Evolutionary conservation across 2,329 filamentous ascomycete species (phyloP), one percentile per base, ranked within the genome.

Genomic region (Fusarium pininemorale): DNA sequence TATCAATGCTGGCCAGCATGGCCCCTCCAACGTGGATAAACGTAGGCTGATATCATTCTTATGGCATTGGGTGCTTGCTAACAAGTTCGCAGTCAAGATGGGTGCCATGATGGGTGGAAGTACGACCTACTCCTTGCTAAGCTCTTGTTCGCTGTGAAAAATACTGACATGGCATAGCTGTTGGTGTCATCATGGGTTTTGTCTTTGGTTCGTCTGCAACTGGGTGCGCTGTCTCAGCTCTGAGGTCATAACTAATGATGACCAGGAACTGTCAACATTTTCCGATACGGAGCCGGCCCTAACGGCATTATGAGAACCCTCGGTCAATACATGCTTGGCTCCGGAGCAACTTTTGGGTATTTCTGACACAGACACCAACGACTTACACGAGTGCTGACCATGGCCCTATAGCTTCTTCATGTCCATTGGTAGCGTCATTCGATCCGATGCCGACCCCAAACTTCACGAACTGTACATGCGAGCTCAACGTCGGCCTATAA

Each of bases 81-180:
- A 78, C 47, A 44, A 63, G 41, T 38, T 32, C 55, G 37, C 50
- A 83, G 82, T 83, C 51, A 98, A 98, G 88, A 98, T 98, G 95
- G 96, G 96, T 78, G 95, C 93, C 73, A 92, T 99, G 92, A 98
- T 98, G 95, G 96, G 96, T 78, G 94, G 95, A 82, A 97, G 96
- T 98, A 93, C 80, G 95, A 37, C 38, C 56, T 90, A 59, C 58
- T 60, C 42, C 50, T n/a, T 28, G 38, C 18, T 57, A 20, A 28
- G 18, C 9, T 41, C 14, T 55, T 50, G 47, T 14, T 9, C 16
- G 12, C 39, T 59, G 51, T 30, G 35, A 53, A 44, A 45, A 18
- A 54, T 37, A 62, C 84, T 86, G 77, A 86, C 73, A 24, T 63
- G 20, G 69, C 58, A 28, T 69, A 98, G 96, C 95, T 84, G 96